Percentiles rank a stretch among this genome's conserved stretches.
Evolutionary conservation across 306 rosid species (phyloP).

Genomic region (Fragaria iinumae): DNA sequence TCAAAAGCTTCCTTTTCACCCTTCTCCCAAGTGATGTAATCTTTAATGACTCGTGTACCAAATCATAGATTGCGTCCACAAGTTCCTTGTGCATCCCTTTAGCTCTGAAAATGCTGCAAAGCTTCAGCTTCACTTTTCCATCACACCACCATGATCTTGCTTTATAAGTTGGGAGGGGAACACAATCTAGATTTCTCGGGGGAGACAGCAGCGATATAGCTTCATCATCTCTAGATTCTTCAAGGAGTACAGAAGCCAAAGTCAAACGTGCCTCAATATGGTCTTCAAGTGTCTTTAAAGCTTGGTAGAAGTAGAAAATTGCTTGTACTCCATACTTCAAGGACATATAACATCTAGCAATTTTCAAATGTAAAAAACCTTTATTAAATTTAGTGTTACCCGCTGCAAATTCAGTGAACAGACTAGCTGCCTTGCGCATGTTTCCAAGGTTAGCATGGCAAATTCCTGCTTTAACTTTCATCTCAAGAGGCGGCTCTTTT

Average conservation of each 20-base stretch:
- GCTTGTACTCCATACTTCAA: conserved; percentile 60
- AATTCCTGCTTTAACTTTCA: conserved; percentile 72
- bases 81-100: conserved; percentile 45
- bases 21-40: conserved; percentile 36
- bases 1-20: conserved; percentile 66
- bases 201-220: conserved; percentile 75
- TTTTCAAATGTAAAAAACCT: conserved; percentile 52
- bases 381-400: conserved; percentile 29
- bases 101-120: conserved; percentile 38
- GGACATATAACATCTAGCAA: conserved; percentile 65
- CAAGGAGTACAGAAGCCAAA: conserved; percentile 83
- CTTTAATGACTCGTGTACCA: conserved; percentile 43
- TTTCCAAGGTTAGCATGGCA: conserved; percentile 71
- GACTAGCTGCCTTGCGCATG: conserved; percentile 59
- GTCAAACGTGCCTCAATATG: conserved; percentile 66
- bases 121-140: conserved; percentile 49
- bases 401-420: conserved; percentile 54
- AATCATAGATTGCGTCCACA: conserved; percentile 40
- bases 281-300: conserved; percentile 55
- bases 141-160: conserved; percentile 72
- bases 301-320: conserved; percentile 62
- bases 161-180: conserved; percentile 45
- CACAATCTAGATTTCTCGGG: conserved; percentile 47
- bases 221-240: conserved; percentile 73
- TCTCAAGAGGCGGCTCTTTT: conserved; percentile 50